Evolutionary conservation across 257 asterid species (phyloP), one percentile per base, ranked within the genome.

Genomic region (Rauvolfia tetraphylla): DNA sequence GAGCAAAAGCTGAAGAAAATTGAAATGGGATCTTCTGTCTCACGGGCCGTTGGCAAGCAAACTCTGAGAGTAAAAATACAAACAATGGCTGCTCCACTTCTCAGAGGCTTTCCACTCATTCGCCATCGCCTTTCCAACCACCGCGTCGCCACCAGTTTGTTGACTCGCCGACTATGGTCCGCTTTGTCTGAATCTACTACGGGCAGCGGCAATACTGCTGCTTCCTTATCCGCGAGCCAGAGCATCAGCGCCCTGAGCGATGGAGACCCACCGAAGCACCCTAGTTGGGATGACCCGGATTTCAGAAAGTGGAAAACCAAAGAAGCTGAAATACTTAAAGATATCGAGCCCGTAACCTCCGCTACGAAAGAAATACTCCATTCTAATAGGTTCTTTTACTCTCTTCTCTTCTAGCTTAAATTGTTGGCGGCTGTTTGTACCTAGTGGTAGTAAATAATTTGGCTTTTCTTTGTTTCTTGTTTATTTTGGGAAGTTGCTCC

Each of bases 321-420:
- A 73, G 97, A 93, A 88, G 78, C 90, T 1, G 83, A 89, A 70
- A 92, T 93, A 59, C 91, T 86, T 46, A 79, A 80, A 41, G 98
- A 93, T 39, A 84, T 92, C 66, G 90, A 90, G 66, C 94, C 96
- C 76, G 73, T 90, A 74, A 80, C 83, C 77, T 76, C 63, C 58
- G 89, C 86, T 53, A 79, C 91, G 68, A 93, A 93, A 75, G 88
- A 88, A 63, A 92, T 93, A 59, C 91, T 93, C 68, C 98, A 93
- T 87, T 92, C 97, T 0, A 38, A 85, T 22, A 90, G 95, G 97
- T 91, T 38, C 44, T 58, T 44, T 39, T 22, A 17, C 5, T n/a
- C 77, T 56, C 56, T 31, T 65, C 38, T 48, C 65, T 68, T 46
- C 71, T 75, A 18, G 39, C 63, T 34, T 48, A 7, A n/a, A 8